phyloP scores from a whole-genome alignment of 495 filamentous ascomycete genomes.

The Podospora tetraspora region DNA sequence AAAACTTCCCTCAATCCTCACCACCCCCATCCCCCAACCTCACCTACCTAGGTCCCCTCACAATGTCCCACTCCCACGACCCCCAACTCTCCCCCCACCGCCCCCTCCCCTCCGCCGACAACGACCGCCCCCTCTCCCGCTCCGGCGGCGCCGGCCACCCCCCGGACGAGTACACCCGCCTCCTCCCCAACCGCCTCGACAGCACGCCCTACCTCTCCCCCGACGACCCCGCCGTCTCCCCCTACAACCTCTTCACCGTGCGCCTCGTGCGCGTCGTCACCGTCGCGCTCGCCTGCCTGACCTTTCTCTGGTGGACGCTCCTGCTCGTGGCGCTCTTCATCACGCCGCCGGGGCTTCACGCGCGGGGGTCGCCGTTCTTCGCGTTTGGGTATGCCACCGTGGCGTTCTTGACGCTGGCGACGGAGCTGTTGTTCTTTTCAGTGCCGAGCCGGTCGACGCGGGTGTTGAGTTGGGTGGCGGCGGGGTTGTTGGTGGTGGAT shows the following conservation, averaged over 20 bases:
- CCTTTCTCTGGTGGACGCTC: slow-evolving; percentile 86
- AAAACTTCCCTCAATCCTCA: background rate
- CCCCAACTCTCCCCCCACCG: background rate
- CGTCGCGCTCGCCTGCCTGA: slow-evolving; percentile 63
- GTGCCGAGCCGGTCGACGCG: slow-evolving; percentile 73
- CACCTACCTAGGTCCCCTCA: background rate
- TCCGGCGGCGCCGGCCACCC: slow-evolving; percentile 23
- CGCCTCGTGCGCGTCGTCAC: slow-evolving; percentile 69
- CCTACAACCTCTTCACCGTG: slow-evolving; percentile 91
- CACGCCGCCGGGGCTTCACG: slow-evolving; percentile 76
- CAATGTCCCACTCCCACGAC: background rate
- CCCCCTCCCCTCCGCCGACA: background rate
- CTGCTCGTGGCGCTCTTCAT: slow-evolving; percentile 82
- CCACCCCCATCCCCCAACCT: background rate
- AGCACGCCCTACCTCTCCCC: slow-evolving; percentile 66
- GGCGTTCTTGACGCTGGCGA: slow-evolving; percentile 63
- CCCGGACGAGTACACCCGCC: slow-evolving; percentile 67
- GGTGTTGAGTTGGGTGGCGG: slow-evolving; percentile 59
- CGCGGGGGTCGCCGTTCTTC: slow-evolving; percentile 86
- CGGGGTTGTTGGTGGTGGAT: slow-evolving; percentile 70
- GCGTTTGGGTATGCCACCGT: slow-evolving; percentile 73
- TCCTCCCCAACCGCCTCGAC: slow-evolving; percentile 57
- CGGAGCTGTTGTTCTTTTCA: slow-evolving; percentile 80
- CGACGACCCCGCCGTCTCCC: slow-evolving; percentile 94
- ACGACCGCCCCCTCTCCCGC: background rate